Conservation (phyloP, 2,329 filamentous ascomycete species). For the Lachnellula suecica region DNA sequence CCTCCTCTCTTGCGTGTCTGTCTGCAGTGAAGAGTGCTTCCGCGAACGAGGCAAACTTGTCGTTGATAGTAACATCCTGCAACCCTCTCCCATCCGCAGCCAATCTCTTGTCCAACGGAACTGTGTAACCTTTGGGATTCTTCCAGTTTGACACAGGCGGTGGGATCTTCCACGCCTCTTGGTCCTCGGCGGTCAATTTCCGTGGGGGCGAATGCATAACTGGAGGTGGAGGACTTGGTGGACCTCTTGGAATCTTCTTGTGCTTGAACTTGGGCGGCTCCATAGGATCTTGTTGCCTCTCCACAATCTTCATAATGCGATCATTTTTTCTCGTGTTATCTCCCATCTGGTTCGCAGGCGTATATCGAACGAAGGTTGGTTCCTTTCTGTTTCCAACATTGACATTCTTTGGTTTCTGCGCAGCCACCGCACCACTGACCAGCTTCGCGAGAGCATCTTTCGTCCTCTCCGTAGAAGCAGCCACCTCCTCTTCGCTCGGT, state of each 20-base stretch:
- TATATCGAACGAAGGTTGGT: constrained; percentile 92
- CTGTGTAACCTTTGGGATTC: constrained; percentile 97
- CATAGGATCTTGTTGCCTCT: constrained; percentile 90
- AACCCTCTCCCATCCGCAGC: constrained; percentile 89
- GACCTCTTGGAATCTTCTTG: constrained; percentile 94
- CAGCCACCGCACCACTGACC: constrained; percentile 80
- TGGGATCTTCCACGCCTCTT: constrained; percentile 91
- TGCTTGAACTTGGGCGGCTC: constrained; percentile 98
- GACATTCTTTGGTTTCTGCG: constrained; percentile 95
- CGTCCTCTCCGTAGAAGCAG: constrained; percentile 82
- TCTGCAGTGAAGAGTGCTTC: constrained; percentile 95
- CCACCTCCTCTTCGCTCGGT: constrained; percentile 81
- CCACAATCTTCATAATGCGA: constrained; percentile 97
- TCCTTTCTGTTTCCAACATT: constrained; percentile 78
- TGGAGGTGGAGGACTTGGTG: constrained; percentile 87
- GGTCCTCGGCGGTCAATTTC: constrained; percentile 94
- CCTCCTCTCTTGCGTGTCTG: constrained; percentile 90
- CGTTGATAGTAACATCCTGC: constrained; percentile 94
- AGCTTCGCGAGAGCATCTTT: constrained; percentile 80
- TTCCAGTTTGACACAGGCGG: constrained; percentile 98
- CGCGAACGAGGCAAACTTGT: constrained; percentile 96
- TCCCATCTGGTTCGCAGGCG: constrained; percentile 95
- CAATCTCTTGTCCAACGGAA: constrained; percentile 91
- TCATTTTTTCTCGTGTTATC: constrained; percentile 83
- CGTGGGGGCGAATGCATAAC: constrained; percentile 93